These are phyloP conservation scores for Lyophyllum atratum DNA, from an alignment of 768 basidiomycete genomes.

Conservation along the genomic window DNA sequence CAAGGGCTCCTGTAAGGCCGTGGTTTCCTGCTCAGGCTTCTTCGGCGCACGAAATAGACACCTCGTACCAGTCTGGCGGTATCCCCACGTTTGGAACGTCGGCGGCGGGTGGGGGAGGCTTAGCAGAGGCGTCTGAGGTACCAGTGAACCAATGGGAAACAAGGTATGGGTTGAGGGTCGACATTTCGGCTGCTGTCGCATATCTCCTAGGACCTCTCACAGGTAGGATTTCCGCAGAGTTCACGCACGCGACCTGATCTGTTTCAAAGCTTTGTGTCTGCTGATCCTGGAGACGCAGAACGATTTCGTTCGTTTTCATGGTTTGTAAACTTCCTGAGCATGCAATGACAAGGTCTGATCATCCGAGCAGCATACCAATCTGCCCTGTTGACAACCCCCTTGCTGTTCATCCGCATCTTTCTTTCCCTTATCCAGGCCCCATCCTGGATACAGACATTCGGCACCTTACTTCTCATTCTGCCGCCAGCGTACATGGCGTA, in stretches of 20 bases:
- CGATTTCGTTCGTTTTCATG: slow-evolving; percentile 78
- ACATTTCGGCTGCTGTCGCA: slow-evolving; percentile 62
- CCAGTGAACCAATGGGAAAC: slow-evolving; percentile 70
- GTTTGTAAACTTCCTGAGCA: slow-evolving; percentile 37
- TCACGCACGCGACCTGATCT: background rate
- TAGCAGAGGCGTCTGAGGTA: slow-evolving; percentile 40
- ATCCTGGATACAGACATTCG: slow-evolving; percentile 49
- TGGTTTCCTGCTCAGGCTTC: slow-evolving; percentile 52
- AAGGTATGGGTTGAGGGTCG: slow-evolving; percentile 63
- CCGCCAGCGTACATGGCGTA: slow-evolving; percentile 58
- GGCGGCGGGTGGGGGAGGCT: slow-evolving; percentile 34
- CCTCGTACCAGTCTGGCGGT: slow-evolving; percentile 73
- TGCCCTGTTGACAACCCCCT: slow-evolving; percentile 66
- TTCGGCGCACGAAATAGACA: slow-evolving; percentile 22
- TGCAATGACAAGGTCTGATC: slow-evolving; percentile 2
- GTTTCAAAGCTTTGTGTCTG: slow-evolving; percentile 52
- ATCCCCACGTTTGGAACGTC: slow-evolving; percentile 57
- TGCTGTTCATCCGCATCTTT: slow-evolving; percentile 57
- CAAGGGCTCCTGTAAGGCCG: slow-evolving; percentile 35
- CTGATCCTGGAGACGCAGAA: slow-evolving; percentile 78
- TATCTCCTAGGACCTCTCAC: slow-evolving; percentile 74
- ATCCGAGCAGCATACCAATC: slow-evolving; percentile 69
- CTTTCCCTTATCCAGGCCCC: slow-evolving; percentile 55
- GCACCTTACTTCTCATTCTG: slow-evolving; percentile 46
- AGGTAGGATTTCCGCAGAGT: slow-evolving; percentile 44